A percentile compares a stretch with the other conserved stretches of the same genome.
phyloP scores from a whole-genome alignment of 345 rosid species.

The Melastoma malabathricum region DNA sequence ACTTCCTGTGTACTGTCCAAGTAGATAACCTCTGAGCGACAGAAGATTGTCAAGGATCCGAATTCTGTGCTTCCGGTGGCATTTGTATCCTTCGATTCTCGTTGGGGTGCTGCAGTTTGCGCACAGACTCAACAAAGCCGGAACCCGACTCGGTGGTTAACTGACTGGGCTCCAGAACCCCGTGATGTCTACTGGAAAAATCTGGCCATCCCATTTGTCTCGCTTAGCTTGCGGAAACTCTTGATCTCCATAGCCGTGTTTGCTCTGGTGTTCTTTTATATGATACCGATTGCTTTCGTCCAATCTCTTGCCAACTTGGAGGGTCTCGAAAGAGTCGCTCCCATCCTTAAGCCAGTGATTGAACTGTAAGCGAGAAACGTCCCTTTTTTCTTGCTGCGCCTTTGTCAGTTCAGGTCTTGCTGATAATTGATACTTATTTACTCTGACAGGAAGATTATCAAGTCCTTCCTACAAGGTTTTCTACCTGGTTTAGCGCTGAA shows the following conservation, averaged over 20 bases:
- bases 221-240: constrained; percentile 64
- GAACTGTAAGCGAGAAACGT: constrained; percentile 50
- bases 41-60: constrained; percentile 53
- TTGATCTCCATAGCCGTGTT: constrained; percentile 59
- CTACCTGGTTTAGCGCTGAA: constrained; percentile 94
- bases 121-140: constrained; percentile 96
- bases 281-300: constrained; percentile 98
- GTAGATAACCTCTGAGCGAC: constrained; percentile 63
- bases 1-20: constrained; percentile 1
- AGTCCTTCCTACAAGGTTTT: constrained; percentile 95
- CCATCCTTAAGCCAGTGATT: constrained; percentile 86
- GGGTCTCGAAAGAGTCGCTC: constrained; percentile 84
- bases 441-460: constrained; percentile 54
- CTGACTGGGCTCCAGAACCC: constrained; percentile 95
- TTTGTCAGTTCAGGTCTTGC: no score
- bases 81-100: constrained; percentile 81
- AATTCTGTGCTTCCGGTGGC: constrained; percentile 67
- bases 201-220: constrained; percentile 83
- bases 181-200: constrained; percentile 92
- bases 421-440: no score
- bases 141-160: constrained; percentile 85
- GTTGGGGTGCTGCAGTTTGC: constrained; percentile 98
- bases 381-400: neutral
- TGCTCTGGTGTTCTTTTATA: constrained; percentile 87
- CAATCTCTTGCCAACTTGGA: constrained; percentile 95